Evolutionary conservation across 1,139 yeast species (phyloP), one percentile per base, ranked within the genome.

Genomic region (Saccharomyces uvarum): DNA sequence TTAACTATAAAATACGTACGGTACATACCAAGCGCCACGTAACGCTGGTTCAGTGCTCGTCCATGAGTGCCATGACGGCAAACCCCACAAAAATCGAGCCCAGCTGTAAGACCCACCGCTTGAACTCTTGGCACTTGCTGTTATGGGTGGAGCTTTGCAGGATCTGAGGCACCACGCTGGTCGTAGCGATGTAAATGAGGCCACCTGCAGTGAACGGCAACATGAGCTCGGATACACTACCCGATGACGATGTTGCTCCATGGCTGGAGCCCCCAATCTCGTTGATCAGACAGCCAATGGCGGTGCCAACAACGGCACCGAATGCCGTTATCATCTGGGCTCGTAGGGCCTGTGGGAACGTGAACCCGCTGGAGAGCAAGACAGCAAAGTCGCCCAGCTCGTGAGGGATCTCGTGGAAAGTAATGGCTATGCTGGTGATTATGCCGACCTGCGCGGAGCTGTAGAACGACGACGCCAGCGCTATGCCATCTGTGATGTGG

Each of bases 121-220:
- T 42, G 13, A 50, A 27, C 47, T 46, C 51, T 13, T 24, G 41
- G 16, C 24, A 29, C 14, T 77, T 72, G 50, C 32, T 19, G 48
- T 47, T 24, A 27, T 48, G n/a, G 8, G 55, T 33, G 21, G 28
- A 62, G 9, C 24, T 13, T 11, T 79, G 82, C 51, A 83, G 69
- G 32, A 83, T 69, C 63, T 82, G 86, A 1, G 88, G 88, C 50
- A 83, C 79, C 16, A 83, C 83, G 49, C 86, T 84, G 7, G 82
- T 83, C 0, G 83, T 77, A 8, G 86, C 86, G 59, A 83, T 82
- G 65, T 83, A 84, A 48, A 84, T 66, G 63, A 84, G 82, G 11
- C 86, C 86, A 56, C 89, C 89, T 2, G 88, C 84, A 0, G 88
- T 82, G 62, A 83, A 77, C n/a, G 89, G 87, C 53, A 82, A 68